A percentile compares a stretch with the other conserved stretches of the same genome.
Conservation (phyloP, 192 early-diverging fungal species). For the Chytriomyces sp. region DNA sequence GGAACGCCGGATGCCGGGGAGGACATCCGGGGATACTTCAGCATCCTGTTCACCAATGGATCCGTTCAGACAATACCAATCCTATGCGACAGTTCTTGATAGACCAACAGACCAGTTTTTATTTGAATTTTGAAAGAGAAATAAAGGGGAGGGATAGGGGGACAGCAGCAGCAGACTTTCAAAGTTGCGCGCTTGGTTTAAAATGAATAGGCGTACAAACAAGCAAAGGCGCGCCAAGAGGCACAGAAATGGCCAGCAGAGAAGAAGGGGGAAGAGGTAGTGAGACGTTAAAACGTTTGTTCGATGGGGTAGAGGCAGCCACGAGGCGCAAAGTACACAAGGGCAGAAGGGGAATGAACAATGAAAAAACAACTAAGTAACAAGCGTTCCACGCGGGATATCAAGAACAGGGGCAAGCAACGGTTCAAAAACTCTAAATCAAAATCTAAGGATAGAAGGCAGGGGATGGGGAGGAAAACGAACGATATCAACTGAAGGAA, state of each 20-base stretch:
- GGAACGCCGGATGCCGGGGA: not conserved
- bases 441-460: not conserved
- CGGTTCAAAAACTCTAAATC: not conserved
- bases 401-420: not conserved
- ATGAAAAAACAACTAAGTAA: too few species aligned
- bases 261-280: not conserved
- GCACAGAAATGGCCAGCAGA: not conserved
- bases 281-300: not conserved
- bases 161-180: not conserved
- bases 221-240: not conserved
- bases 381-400: not conserved
- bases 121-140: not conserved
- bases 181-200: not conserved
- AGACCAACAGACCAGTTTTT: not conserved
- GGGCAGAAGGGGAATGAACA: too few species aligned
- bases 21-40: slow-evolving; percentile 37
- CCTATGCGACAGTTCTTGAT: slow-evolving; percentile 28
- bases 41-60: slow-evolving; percentile 49
- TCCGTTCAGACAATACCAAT: slow-evolving; percentile 49
- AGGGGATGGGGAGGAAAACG: not conserved
- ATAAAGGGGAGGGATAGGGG: slow-evolving; percentile 15
- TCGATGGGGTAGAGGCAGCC: too few species aligned
- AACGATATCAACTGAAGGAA: not conserved
- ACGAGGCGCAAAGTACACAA: too few species aligned
- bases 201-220: not conserved